Base-by-base conservation (phyloP, 495 filamentous ascomycete species). In the Bathelium albidoporum region DNA sequence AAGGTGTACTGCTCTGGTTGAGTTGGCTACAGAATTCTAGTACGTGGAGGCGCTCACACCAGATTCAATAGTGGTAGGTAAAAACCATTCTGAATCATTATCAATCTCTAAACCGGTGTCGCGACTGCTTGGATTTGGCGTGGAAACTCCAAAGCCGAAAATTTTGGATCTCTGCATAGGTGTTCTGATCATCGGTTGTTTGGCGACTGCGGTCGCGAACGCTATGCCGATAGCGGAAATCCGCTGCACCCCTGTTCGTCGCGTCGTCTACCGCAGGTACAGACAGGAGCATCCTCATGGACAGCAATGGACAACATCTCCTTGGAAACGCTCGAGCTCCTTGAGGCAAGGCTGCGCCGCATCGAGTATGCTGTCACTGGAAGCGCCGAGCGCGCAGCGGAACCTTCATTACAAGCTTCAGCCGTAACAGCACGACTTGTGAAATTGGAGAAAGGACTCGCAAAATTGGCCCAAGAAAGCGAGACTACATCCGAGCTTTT, bases 311-410 rank as follows among this genome's bases (percentile, higher is more conserved):
- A 72, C 49, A 64, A 66, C 41, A 65, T 80, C 1, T 77, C 82
- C 0, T 72, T 83, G 3, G 77, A 78, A 32, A 93, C 91, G 0
- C 83, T 95, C 58, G 84, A 87, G 36, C 80, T 89, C 59, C 86
- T 96, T 3, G 87, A 92, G 68, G 77, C 78, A n/a, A 87, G 91
- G 41, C 80, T 96, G 34, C 78, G 80, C 58, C 82, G 88, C 29
- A 77, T 95, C 58, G 85, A 90, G 65, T 92, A 87, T 73, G 78
- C 88, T 32, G 78, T 96, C 58, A 84, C 84, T 65, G 90, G 90
- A 67, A 71, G 77, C 70, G 31, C 67, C 68, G 41, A 64, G 65
- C 18, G 52, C 44, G 29, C 69, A 68, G 60, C 65, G 39, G 43
- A 64, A 31, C 62, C 45, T 20, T 20, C 61, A 53, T n/a, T 29